These are phyloP conservation scores for Fomitiporia mediterranea DNA, from an alignment of 1,284 basidiomycete genomes.

Conservation along the genomic window DNA sequence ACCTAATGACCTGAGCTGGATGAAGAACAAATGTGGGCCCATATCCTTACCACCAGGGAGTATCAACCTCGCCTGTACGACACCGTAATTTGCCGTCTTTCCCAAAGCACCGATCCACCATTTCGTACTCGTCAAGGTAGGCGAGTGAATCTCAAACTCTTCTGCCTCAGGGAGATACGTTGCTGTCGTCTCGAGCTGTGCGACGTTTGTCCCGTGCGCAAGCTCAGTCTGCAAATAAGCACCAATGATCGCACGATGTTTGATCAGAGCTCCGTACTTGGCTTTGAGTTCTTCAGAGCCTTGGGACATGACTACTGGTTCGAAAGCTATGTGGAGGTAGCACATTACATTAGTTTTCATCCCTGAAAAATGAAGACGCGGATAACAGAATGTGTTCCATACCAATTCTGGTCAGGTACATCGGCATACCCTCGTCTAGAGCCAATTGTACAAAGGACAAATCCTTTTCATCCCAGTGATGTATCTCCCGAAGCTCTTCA, in stretches of 20 bases:
- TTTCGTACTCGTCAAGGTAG: conserved; percentile 72
- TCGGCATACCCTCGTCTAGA: conserved; percentile 50
- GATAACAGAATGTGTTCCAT: conserved; percentile 22
- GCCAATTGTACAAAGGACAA: conserved; percentile 38
- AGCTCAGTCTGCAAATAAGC: conserved; percentile 74
- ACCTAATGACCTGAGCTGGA: conserved; percentile 63
- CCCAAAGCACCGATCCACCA: conserved; percentile 82
- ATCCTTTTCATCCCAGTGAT: conserved; percentile 51
- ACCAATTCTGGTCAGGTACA: conserved; percentile 55
- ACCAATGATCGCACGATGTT: conserved; percentile 58
- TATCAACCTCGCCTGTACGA: conserved; percentile 74
- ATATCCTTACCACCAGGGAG: conserved; percentile 57
- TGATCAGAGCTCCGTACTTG: conserved; percentile 46
- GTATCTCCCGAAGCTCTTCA: conserved; percentile 48
- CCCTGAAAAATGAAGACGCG: neutral
- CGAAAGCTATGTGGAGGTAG: conserved; percentile 43
- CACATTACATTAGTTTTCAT: conserved; percentile 4
- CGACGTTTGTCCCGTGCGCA: conserved; percentile 73
- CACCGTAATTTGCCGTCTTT: conserved; percentile 72
- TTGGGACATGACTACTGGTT: conserved; percentile 62
- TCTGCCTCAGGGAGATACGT: conserved; percentile 64
- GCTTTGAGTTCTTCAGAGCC: conserved; percentile 45
- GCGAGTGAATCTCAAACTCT: conserved; percentile 75
- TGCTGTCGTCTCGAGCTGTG: conserved; percentile 71
- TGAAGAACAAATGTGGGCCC: conserved; percentile 77